A percentile compares a stretch with the other conserved stretches of the same genome.
phyloP scores from a whole-genome alignment of 306 rosid species.

The Cicer yamashitae region DNA sequence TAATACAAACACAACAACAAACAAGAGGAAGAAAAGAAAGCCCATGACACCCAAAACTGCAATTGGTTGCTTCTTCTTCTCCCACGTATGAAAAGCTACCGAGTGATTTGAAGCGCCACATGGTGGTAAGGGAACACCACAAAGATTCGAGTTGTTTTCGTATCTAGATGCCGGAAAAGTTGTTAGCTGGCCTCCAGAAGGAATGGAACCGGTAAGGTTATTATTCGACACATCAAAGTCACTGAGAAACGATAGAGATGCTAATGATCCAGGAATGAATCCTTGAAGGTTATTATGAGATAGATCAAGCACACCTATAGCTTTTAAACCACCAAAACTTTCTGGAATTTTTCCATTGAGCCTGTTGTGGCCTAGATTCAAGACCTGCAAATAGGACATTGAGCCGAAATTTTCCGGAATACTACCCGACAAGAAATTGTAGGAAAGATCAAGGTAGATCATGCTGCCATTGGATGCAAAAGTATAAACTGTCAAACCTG shows the following conservation, averaged over 20 bases:
- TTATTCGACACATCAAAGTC: constrained; percentile 85
- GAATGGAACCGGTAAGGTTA: constrained; percentile 65
- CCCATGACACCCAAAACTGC: constrained; percentile 53
- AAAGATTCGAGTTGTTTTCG: constrained; percentile 72
- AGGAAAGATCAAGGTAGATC: constrained; percentile 76
- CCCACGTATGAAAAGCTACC: constrained; percentile 4
- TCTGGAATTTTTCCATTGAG: constrained; percentile 67
- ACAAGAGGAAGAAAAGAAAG: constrained; percentile 53
- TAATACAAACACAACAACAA: constrained; percentile 48
- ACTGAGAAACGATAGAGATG: constrained; percentile 68
- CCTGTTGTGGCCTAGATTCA: constrained; percentile 75
- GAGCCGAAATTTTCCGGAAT: constrained; percentile 62
- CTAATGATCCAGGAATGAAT: constrained; percentile 65
- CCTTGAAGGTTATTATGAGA: constrained; percentile 73
- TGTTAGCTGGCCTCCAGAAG: constrained; percentile 79
- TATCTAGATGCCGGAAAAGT: constrained; percentile 75
- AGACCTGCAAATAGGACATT: constrained; percentile 64
- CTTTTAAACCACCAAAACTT: constrained; percentile 66
- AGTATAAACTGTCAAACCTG: constrained; percentile 67
- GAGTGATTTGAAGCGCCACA: constrained; percentile 51
- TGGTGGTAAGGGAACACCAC: constrained; percentile 64
- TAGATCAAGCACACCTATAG: constrained; percentile 71
- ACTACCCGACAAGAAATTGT: constrained; percentile 65
- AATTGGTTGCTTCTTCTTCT: constrained; percentile 56
- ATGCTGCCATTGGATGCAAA: constrained; percentile 64